Percentiles rank a stretch among this genome's conserved stretches.
Evolutionary conservation across 2,329 filamentous ascomycete species (phyloP).

Genomic region (Dendryphion nanum): DNA sequence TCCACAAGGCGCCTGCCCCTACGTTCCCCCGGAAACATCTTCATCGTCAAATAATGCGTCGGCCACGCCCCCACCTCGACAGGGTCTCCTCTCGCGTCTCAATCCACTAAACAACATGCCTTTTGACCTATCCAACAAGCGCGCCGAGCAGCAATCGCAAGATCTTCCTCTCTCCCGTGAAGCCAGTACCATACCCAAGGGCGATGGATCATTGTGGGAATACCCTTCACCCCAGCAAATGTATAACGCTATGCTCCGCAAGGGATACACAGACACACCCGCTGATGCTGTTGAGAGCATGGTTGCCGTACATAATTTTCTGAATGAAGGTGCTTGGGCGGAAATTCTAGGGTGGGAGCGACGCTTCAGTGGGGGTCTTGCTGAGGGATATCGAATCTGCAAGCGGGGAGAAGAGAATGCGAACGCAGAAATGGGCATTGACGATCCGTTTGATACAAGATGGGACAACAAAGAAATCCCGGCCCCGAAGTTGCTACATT

Average conservation of each 20-base stretch:
- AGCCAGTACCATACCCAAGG: conserved; percentile 85
- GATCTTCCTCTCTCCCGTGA: conserved; percentile 78
- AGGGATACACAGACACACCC: conserved; percentile 93
- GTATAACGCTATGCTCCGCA: conserved; percentile 97
- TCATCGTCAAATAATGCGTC: conserved; percentile 19
- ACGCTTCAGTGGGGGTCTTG: conserved; percentile 73
- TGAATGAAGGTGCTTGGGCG: conserved; percentile 95
- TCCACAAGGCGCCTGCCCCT: conserved; percentile 51
- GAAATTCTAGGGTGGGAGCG: conserved; percentile 95
- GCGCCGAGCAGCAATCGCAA: conserved; percentile 68
- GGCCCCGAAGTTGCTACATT: conserved; percentile 75
- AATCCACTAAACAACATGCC: conserved; percentile 97
- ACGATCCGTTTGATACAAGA: conserved; percentile 32
- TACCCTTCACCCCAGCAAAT: conserved; percentile 98
- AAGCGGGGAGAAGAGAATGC: conserved; percentile 69
- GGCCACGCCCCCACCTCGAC: conserved; percentile 31
- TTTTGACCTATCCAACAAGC: conserved; percentile 75
- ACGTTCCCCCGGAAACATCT: conserved; percentile 44
- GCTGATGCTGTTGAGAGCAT: conserved; percentile 91
- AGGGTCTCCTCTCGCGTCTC: conserved; percentile 62
- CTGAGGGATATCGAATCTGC: conserved; percentile 71
- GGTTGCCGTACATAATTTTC: conserved; percentile 96
- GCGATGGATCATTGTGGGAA: conserved; percentile 81
- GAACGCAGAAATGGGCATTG: conserved; percentile 50
- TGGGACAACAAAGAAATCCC: conserved; percentile 36